Base-by-base conservation (phyloP, 2,329 filamentous ascomycete species). In the Tolypocladium paradoxum region DNA sequence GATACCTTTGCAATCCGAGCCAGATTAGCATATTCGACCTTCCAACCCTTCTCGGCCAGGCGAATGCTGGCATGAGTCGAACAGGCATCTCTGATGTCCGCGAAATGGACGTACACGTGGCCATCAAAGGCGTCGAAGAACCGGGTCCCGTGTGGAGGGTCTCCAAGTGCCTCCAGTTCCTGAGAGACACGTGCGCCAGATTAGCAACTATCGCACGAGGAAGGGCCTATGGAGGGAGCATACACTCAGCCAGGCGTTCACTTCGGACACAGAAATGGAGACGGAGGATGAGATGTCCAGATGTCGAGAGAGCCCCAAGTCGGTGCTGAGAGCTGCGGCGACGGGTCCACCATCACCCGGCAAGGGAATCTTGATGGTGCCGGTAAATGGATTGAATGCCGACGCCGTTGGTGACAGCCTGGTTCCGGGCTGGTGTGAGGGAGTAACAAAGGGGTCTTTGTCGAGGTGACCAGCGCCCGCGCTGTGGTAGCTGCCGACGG, bases 391-490 rank as follows among this genome's bases (percentile, higher is more conserved):
- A 18, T 75, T 78, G 59, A 88, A 88, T 1, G 75, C 64, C 1
- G 78, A 79, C 1, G 84, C 83, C 7, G 78, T 84, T 1, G 85
- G 81, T 4, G 84, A 87, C 24, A 88, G 69, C 57, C 80, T 77
- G 8, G 62, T 65, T 6, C 48, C 68, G 55, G 49, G 60, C 33
- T 59, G 72, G 68, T 61, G 56, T 9, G 54, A 51, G 16, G 60
- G 63, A 2, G 74, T 76, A 35, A 79, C 62, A 55, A 84, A 84
- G 0, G 82, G 81, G 54, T 84, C 79, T 53, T 72, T 75, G 50
- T 76, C 74, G 2, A 60, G 61, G 8, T 62, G 57, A 6, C 61
- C 55, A 14, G 57, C 56, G 43, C 27, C 27, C 11, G 55, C 54
- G 20, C 60, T 54, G 40, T 60, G 58, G 53, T 66, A 65, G 43